Evolutionary conservation across 1,139 yeast species (phyloP), one percentile per base, ranked within the genome.

Genomic region (Geotrichum fermentans): DNA sequence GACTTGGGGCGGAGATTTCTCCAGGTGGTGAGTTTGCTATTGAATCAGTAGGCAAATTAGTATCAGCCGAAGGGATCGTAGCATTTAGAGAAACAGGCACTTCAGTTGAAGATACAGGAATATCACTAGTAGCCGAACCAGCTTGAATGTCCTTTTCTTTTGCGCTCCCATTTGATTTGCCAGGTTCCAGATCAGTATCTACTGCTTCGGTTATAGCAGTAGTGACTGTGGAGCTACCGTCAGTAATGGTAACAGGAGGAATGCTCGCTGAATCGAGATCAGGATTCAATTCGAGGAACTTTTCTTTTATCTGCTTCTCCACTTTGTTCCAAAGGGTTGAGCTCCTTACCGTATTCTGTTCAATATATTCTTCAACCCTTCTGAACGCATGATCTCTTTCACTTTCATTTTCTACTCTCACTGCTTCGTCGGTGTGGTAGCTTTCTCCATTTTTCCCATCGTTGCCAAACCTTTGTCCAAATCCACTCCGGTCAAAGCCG

Each of bases 371-470:
- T 8, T 40, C 47, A 8, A 56, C 57, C 5, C 54, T 50, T 3
- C 51, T 41, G 33, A 58, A 57, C 17, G 58, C 58, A 33, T 49
- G 44, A 7, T 51, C 56, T 6, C 48, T 52, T 7, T 45, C 50
- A n/a, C 40, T 45, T 11, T 43, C 49, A 4, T 46, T 24, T 24
- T 24, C 28, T 10, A 24, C 28, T 6, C 8, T 10, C 28, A 10
- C 28, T 6, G 28, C 28, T 10, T 24, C 10, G 28, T 24, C 28
- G 6, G 6, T 6, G 28, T 24, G 6, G 6, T 6, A 6, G 8
- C 8, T 6, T 10, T 6, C 10, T 10, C 8, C 6, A 24, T 24
- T 6, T 6, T 10, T 24, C 8, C 28, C 28, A 10, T 6, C 28
- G 6, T 6, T 10, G 10, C 28, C 28, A 24, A 24, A 10, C 6